Base-by-base conservation (phyloP, 2,329 filamentous ascomycete genomes). In the Zymoseptoria brevis region DNA sequence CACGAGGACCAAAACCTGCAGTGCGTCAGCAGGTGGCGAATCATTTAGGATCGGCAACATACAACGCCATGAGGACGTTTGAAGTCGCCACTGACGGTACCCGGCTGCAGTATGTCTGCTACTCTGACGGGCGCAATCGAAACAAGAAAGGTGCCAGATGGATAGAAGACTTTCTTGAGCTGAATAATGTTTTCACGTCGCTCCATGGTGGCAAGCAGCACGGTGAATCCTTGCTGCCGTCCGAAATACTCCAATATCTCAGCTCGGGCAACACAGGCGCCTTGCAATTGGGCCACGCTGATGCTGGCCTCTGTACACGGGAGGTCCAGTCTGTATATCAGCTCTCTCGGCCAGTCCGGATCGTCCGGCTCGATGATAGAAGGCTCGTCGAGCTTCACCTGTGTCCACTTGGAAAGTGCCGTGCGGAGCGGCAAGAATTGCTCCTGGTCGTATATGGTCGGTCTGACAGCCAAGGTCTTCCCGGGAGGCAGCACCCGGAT, bases 261-360 rank as follows among this genome's bases (percentile, higher is more conserved):
- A 3, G 51, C 22, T 49, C 50, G 11, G n/a, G 19, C 35, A 7
- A 41, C 6, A 57, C 71, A 66, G 9, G 57, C 54, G 8, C 66
- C 67, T 55, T 71, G 70, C 26, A 72, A 52, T 5, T 50, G 62
- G 11, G 55, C 48, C n/a, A 65, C 30, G 9, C 52, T 56, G 7
- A 72, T 59, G 53, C 63, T 69, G 8, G 57, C 57, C 16, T 67
- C 55, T 1, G 65, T 69, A 55, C 72, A 70, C 51, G 69, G 56
- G 57, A 71, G 65, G 3, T 69, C 62, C 11, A 73, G 57, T 2
- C 68, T 54, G 55, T 71, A 69, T 19, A 69, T 53, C 16, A 63
- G 21, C n/a, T 50, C 49, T 22, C n/a, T 50, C n/a, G 49, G 49
- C 49, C 49, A 50, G 8, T 50, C 21, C 49, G 49, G n/a, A 24